Base-by-base conservation (phyloP, 106 monocot species). In the Dendrobium nobile region DNA sequence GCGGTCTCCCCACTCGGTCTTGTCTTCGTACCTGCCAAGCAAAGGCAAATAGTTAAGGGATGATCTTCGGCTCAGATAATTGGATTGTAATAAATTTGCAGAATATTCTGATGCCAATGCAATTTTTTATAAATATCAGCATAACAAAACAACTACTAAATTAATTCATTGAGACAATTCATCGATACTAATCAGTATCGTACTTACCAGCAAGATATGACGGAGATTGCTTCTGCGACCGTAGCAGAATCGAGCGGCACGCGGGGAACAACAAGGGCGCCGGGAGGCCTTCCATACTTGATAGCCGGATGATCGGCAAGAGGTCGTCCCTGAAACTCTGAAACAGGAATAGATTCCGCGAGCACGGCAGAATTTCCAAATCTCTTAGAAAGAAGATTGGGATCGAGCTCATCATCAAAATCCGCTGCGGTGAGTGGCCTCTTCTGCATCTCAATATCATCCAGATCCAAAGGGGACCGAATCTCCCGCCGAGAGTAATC, bases 1-100 rank as follows among this genome's bases (percentile, higher is more conserved):
- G 11, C 92, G 80, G 13, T 83, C 80, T 0, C 92, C 92, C 92
- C 92, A 92, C 61, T 92, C 92, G 20, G 92, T 92, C 81, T 89
- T 92, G 70, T 92, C 92, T 78, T 92, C 92, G 74, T 86, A 91
- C 91, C 91, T 90, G 84, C 41, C 2, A 37, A 5, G 1, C 51
- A 11, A 8, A 47, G 2, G 37, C 37, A 58, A 15, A 58, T 24
- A 13, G 33, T 72, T 20, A 37, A 37, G 37, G 37, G 37, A 37
- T 37, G 37, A 37, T 37, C 3, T 37, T 37, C 3, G 37, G 37
- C 37, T 37, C 3, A 37, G 37, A 37, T 37, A 37, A 37, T 3
- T 3, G 3, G 37, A 37, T 37, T 37, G 37, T 37, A 37, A 37
- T 37, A 37, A 37, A 37, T 3, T 37, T 37, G 3, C 3, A 37